Evolutionary conservation across 2,329 filamentous ascomycete species (phyloP), one percentile per base, ranked within the genome.

Genomic region (Fusarium mundagurra): DNA sequence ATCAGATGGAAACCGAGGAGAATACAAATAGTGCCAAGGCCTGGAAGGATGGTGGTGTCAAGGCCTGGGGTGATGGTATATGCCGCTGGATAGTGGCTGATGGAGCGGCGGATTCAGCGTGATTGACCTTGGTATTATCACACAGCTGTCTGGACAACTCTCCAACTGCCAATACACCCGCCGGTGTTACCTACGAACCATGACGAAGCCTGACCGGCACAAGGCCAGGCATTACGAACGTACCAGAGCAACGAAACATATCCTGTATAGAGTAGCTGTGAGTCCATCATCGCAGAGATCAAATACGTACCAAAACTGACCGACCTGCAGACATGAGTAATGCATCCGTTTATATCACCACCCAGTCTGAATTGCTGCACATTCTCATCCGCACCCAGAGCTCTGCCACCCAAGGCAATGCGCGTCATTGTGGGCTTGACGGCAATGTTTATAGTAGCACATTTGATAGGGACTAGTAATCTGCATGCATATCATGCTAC

Each of bases 171-270:
- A 20, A 24, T 20, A 14, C 48, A 51, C 3, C 48, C 8, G 48
- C 17, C 5, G 31, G 11, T 20, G 31, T 7, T 24, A 9, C 12
- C 3, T 51, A 24, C 6, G 48, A 51, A 24, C 12, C 8, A 2
- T 20, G 3, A 18, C 12, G 0, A 3, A 14, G 17, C 17, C 22
- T 1, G 17, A 10, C 12, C 0, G 17, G 14, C 31, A 11, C 13
- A 6, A 12, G 16, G 17, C 8, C n/a, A 4, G 33, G 33, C 31
- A 8, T 6, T 36, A 8, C 18, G n/a, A 53, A 22, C 13, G 18
- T 18, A 3, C 9, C 4, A 53, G 33, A 36, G 33, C 17, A 18
- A 16, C 8, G 6, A 53, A 53, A 36, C 17, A 27, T 20, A 20
- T 2, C 4, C 6, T 12, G 3, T 36, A 16, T 5, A 27, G 3